These are phyloP conservation scores for Parathielavia appendiculata DNA, from an alignment of 495 filamentous ascomycete genomes.

Conservation along the genomic window DNA sequence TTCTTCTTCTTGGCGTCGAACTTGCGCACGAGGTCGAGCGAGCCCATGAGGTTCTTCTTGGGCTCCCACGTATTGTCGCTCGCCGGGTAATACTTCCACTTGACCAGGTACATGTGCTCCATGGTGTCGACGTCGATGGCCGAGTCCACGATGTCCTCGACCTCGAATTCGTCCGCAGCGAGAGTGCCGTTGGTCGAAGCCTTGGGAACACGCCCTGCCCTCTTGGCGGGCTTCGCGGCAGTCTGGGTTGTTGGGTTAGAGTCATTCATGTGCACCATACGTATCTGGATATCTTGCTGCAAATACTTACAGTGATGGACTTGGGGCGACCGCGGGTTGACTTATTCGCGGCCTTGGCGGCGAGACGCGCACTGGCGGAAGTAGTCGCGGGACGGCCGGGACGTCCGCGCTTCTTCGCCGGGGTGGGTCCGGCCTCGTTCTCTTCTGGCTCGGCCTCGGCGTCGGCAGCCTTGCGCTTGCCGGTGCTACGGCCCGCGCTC, in stretches of 20 bases:
- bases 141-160: slow-evolving; percentile 35
- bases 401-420: slow-evolving; percentile 23
- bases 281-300: neutral
- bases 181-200: slow-evolving; percentile 15
- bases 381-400: slow-evolving; percentile 17
- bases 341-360: slow-evolving; percentile 26
- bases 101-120: slow-evolving; percentile 36
- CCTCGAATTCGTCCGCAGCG: slow-evolving; percentile 32
- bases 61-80: slow-evolving; percentile 44
- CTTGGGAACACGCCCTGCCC: slow-evolving; percentile 20
- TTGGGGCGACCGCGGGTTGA: slow-evolving; percentile 22
- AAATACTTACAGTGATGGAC: slow-evolving; percentile 17
- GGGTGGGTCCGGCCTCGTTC: slow-evolving; percentile 7
- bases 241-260: slow-evolving; percentile 13
- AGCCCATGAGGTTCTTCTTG: slow-evolving; percentile 29
- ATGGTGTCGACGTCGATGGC: slow-evolving; percentile 30
- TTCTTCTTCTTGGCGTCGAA: slow-evolving; percentile 31
- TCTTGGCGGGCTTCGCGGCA: slow-evolving; percentile 18
- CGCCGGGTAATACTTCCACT: slow-evolving; percentile 38
- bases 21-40: slow-evolving; percentile 23
- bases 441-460: slow-evolving; percentile 5
- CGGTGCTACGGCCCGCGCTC: slow-evolving; percentile 17
- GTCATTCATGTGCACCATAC: neutral
- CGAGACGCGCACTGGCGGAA: slow-evolving; percentile 26
- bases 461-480: slow-evolving; percentile 27